phyloP scores from a whole-genome alignment of 176 grass and related monocot genomes.

The Carex cristatella region DNA sequence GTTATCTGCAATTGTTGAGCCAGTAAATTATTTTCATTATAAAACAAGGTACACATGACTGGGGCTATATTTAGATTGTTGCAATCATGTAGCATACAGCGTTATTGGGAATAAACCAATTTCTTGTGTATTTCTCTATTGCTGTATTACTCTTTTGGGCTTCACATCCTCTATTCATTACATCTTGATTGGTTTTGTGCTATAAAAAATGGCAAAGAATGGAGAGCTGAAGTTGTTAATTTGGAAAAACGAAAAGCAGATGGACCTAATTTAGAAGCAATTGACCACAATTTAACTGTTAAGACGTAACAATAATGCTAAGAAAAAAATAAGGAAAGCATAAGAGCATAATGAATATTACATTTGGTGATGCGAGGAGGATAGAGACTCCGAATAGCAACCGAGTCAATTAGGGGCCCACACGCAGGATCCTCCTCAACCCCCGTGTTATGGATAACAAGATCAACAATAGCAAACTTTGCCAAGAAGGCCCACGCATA shows the following conservation, averaged over 20 bases:
- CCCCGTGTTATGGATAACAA: constrained; percentile 83
- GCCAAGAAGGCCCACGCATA: constrained; percentile 87
- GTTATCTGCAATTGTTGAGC: constrained; percentile 29
- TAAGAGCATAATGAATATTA: neutral
- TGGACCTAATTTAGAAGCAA: neutral
- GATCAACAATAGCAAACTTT: constrained; percentile 32
- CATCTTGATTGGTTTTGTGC: neutral
- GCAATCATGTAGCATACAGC: neutral
- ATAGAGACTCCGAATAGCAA: constrained; percentile 56
- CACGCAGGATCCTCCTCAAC: constrained; percentile 85
- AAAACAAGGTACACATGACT: neutral
- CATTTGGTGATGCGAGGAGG: constrained; percentile 39
- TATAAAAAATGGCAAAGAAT: neutral
- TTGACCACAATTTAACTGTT: neutral
- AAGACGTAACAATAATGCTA: neutral
- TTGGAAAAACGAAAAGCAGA: neutral
- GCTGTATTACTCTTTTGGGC: neutral
- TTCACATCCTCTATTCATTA: neutral
- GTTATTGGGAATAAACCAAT: neutral
- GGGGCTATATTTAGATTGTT: neutral
- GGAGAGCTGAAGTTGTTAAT: neutral
- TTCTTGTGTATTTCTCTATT: neutral
- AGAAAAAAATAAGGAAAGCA: neutral
- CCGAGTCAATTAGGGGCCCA: constrained; percentile 76
- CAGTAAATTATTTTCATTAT: neutral